Base-by-base conservation (phyloP, 257 asterid species). In the Solanum sejunctum region DNA sequence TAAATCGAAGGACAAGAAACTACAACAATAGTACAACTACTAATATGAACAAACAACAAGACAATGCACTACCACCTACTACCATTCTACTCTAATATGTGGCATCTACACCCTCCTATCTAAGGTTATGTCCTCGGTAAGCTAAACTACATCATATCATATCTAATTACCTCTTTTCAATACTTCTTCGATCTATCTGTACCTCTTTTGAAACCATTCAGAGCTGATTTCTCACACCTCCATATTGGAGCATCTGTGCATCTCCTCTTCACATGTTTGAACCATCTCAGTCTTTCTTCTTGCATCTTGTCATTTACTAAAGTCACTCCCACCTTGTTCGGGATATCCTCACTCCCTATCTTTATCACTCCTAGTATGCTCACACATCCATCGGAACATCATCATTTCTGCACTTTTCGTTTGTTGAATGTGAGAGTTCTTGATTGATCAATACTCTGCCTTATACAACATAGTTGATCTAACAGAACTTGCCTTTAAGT, bases 71-170 rank as follows among this genome's bases (percentile, higher is more conserved):
- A 7, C 11, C 21, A n/a, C 66, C 7, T 58, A n/a, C 28, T n/a
- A 58, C 64, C 28, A 3, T 58, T 20, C 66, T 58, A 58, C 64
- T 57, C 4, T 58, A n/a, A 60, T 60, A n/a, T 1, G 32, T 60
- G 66, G 3, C 32, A 28, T 60, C 15, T 60, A 60, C 28, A 8
- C 32, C 32, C 66, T 60, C 32, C 21, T 60, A 60, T 60, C 66
- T 60, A 60, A n/a, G 2, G 66, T 10, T 15, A 60, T 60, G 3
- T 60, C 15, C 32, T 60, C 66, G 3, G 15, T 60, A 9, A 60
- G 66, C 1, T n/a, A 2, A 58, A 1, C 0, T 58, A 12, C n/a
- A 5, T 20, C 66, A 60, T 2, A 1, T 60, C 7, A 4, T 60
- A 26, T 60, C 66, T 60, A 60, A 60, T 58, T 13, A 60, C 32